Base-by-base conservation (phyloP, 768 basidiomycete genomes). In the Plicaturopsis crispa region DNA sequence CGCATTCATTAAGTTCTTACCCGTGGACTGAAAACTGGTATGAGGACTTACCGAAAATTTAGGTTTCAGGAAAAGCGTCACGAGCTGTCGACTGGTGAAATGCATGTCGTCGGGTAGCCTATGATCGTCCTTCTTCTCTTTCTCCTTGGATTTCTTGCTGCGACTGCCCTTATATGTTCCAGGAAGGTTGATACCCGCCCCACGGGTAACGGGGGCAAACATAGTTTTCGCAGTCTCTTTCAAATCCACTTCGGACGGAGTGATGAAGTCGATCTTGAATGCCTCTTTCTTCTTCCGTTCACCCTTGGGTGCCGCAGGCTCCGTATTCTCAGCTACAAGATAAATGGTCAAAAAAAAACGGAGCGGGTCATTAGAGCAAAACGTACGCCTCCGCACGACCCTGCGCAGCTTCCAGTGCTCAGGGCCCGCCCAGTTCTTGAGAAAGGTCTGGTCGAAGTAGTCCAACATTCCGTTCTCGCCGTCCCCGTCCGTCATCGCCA, bases 371-470 rank as follows among this genome's bases (percentile, higher is more conserved):
- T n/a, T n/a, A n/a, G 10, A 28, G 20, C 35, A 39, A 10, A 10
- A 57, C 78, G 60, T 46, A 93, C 90, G 73, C 67, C 73, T 76
- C 43, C 84, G 75, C 37, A 90, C 67, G n/a, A 80, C 72, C 53
- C 80, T 85, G 44, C 85, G 68, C 52, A 98, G 59, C 56, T 94
- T 98, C 94, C 96, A 99, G 55, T 99, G 96, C 59, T 98, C 90
- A 6, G 93, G 93, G 0, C 96, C 96, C 3, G 96, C 96, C 96
- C 96, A 99, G 49, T 94, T 94, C 70, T 88, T 94, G 49, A 81
- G 67, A 51, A 86, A 72, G 44, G 68, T 78, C 50, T 80, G 73
- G 57, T 98, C 93, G 54, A 98, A 96, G 58, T 94, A 96, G 50
- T 93, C 91, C 53, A 83, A 66, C 60, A 83, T 73, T 14, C 67